Evolutionary conservation across 257 asterid species (phyloP).

Genomic region (Galeopsis tetrahit): DNA sequence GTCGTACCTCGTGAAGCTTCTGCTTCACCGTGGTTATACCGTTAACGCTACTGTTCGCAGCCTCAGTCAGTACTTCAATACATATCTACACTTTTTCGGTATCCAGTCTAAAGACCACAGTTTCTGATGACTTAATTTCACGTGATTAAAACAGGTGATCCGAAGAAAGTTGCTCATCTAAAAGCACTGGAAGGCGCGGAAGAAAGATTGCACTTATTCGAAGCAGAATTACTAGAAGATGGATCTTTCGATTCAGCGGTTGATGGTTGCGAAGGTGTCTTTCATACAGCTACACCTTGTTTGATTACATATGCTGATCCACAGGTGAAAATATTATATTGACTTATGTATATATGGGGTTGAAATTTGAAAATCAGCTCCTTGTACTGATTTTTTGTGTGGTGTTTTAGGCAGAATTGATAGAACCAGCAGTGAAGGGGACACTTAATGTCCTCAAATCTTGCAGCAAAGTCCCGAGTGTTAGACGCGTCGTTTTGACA

Average conservation of each 20-base stretch:
- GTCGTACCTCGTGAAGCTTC: not conserved
- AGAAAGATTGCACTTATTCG: conserved; percentile 27
- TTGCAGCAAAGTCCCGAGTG: conserved; percentile 41
- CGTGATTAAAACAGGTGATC: not conserved
- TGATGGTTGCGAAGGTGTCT: conserved; percentile 35
- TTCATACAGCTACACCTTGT: conserved; percentile 36
- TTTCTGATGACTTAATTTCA: not conserved
- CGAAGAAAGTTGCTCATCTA: conserved; percentile 14
- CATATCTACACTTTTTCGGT: not conserved
- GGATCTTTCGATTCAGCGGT: conserved; percentile 33
- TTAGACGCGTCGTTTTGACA: conserved; percentile 51
- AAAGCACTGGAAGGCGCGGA: conserved; percentile 18
- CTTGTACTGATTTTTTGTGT: no score
- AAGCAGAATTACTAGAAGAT: conserved; percentile 24
- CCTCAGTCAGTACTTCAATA: not conserved
- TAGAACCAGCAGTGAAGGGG: conserved; percentile 29
- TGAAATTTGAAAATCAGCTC: no score
- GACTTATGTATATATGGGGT: no score
- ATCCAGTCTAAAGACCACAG: not conserved
- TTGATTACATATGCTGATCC: not conserved
- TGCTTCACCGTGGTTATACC: not conserved
- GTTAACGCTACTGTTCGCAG: not conserved
- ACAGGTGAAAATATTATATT: not conserved
- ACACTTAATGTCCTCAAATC: conserved; percentile 53
- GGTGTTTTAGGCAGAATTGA: conserved; percentile 40